Percentiles rank a stretch among this genome's conserved stretches.
Evolutionary conservation across 768 basidiomycete genomes (phyloP).

Genomic region (Russula ochroleuca): DNA sequence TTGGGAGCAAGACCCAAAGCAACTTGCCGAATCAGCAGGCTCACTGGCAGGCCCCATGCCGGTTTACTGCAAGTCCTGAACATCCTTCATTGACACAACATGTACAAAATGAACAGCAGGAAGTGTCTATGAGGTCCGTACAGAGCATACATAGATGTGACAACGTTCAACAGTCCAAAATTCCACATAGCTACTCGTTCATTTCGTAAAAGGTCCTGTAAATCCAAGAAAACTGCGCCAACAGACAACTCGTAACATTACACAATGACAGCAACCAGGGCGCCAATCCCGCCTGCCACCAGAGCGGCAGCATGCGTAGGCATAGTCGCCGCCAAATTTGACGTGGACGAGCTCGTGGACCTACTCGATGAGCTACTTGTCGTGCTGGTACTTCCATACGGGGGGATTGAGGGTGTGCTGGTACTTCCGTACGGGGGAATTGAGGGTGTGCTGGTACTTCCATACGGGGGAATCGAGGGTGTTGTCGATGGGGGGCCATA

Average conservation of each 20-base stretch:
- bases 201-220: background rate
- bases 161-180: background rate
- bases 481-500: background rate
- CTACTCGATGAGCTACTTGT: background rate
- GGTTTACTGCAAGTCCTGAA: too few species aligned
- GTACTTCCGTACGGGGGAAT: too few species aligned
- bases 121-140: background rate
- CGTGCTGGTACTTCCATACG: background rate
- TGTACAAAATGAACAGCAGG: background rate
- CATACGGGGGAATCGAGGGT: too few species aligned
- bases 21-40: too few species aligned
- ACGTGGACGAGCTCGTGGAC: background rate
- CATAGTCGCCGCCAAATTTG: constrained; percentile 1
- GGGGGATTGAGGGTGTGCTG: too few species aligned
- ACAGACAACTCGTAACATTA: background rate
- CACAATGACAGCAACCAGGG: background rate
- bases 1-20: too few species aligned
- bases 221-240: background rate
- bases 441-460: background rate
- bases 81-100: too few species aligned
- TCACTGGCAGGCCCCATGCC: too few species aligned
- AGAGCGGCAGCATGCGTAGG: constrained; percentile 7
- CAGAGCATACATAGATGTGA: background rate
- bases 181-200: background rate
- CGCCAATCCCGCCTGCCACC: constrained; percentile 9